These are phyloP conservation scores for Phytophthora tentaculata DNA, from an alignment of 352 stramenopile genomes.

Conservation along the genomic window DNA sequence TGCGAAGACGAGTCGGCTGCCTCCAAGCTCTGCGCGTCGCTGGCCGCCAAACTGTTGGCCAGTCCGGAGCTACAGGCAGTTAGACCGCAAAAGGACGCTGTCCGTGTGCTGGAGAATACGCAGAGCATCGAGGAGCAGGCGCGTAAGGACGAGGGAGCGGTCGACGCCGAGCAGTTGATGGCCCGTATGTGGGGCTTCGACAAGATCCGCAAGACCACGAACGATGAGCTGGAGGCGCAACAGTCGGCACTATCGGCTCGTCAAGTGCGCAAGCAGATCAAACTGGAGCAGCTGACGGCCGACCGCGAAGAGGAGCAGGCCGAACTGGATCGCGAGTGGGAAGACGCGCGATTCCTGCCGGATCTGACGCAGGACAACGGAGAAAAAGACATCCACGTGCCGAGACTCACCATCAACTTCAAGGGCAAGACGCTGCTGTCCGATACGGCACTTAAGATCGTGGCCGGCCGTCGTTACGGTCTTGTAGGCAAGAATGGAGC, in stretches of 20 bases:
- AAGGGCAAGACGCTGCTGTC: constrained; percentile 91
- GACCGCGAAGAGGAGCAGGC: constrained; percentile 64
- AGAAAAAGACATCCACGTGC: constrained; percentile 89
- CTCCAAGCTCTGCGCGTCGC: constrained; percentile 41
- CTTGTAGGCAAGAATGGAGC: constrained; percentile 93
- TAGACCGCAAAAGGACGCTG: constrained; percentile 23
- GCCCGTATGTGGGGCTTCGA: constrained; percentile 89
- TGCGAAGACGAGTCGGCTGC: constrained; percentile 50
- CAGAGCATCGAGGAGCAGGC: constrained; percentile 81
- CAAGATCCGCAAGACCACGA: constrained; percentile 81
- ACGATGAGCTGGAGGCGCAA: constrained; percentile 78
- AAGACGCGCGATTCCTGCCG: constrained; percentile 76
- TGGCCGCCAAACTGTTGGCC: constrained; percentile 45
- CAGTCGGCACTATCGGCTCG: constrained; percentile 78
- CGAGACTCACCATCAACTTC: constrained; percentile 89
- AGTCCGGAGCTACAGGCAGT: constrained; percentile 36
- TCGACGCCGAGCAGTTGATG: constrained; percentile 71
- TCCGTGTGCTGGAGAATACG: constrained; percentile 66
- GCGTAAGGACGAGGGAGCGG: constrained; percentile 48
- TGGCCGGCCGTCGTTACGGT: constrained; percentile 87
- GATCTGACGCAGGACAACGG: constrained; percentile 82
- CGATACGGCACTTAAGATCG: constrained; percentile 89
- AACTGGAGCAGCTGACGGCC: constrained; percentile 67
- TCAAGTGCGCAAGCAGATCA: constrained; percentile 82
- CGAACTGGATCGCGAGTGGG: constrained; percentile 79